phyloP scores from a whole-genome alignment of 108 stramenopile species.

The Schizochytrium sp. region DNA sequence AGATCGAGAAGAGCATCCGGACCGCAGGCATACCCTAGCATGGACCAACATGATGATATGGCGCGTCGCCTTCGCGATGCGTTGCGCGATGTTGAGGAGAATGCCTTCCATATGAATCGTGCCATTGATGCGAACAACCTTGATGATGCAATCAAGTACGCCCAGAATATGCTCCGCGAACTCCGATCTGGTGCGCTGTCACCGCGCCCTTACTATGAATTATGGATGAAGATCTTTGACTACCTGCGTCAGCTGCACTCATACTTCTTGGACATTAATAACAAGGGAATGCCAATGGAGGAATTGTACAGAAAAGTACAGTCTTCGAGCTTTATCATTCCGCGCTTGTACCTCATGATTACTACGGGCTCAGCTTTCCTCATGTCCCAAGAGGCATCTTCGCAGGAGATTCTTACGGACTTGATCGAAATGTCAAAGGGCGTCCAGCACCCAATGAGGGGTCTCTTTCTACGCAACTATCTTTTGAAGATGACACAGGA shows the following conservation, averaged over 20 bases:
- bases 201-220: conserved; percentile 97
- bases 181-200: conserved; percentile 82
- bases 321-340: conserved; percentile 91
- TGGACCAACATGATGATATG: conserved; percentile 42
- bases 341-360: conserved; percentile 96
- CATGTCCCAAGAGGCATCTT: conserved; percentile 71
- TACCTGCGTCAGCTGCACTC: conserved; percentile 93
- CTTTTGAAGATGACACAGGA: conserved; percentile 86
- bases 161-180: conserved; percentile 91
- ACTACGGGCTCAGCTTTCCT: conserved; percentile 94
- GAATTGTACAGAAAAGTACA: conserved; percentile 94
- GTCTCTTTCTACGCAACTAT: conserved; percentile 97
- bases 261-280: conserved; percentile 81
- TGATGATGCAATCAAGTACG: conserved; percentile 81
- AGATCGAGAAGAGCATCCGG: not conserved
- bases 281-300: conserved; percentile 79
- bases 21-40: conserved; percentile 49
- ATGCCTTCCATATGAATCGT: conserved; percentile 66
- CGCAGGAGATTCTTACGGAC: conserved; percentile 90
- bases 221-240: conserved; percentile 93
- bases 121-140: conserved; percentile 76
- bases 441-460: conserved; percentile 97
- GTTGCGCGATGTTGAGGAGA: conserved; percentile 39
- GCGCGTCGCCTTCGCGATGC: conserved; percentile 34
- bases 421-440: conserved; percentile 94